Percentiles rank a stretch among this genome's conserved stretches.
Evolutionary conservation across 2,329 filamentous ascomycete species (phyloP).

Genomic region (Beauveria asiatica): DNA sequence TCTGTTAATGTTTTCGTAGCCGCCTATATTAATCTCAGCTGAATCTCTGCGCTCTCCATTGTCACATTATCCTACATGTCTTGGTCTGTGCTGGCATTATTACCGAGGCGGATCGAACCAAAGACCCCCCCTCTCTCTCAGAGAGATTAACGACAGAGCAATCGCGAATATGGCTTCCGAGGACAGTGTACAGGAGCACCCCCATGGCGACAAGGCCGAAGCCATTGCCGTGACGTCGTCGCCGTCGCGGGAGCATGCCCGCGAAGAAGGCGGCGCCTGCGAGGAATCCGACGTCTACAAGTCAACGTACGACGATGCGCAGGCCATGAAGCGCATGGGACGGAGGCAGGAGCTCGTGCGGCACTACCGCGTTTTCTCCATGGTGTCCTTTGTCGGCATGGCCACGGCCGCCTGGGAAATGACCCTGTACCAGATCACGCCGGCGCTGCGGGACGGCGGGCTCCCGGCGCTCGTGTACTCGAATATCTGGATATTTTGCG

Average conservation of each 20-base stretch:
- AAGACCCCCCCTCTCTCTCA: neutral
- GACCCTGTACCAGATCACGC: slow-evolving; percentile 8
- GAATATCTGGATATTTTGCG: slow-evolving; percentile 6
- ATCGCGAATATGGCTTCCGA: neutral
- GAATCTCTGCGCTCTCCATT: too few relatives aligned
- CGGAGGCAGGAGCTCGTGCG: slow-evolving; percentile 7
- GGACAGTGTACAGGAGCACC: neutral
- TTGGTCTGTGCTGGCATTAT: neutral
- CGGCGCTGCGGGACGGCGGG: slow-evolving; percentile 8
- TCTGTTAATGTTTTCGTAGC: neutral
- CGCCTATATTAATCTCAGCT: neutral
- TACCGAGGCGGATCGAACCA: neutral
- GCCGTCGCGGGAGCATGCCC: neutral
- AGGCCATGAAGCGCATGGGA: slow-evolving; percentile 8
- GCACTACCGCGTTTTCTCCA: slow-evolving; percentile 11
- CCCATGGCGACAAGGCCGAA: neutral
- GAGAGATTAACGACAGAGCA: neutral
- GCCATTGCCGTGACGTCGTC: neutral
- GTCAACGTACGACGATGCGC: slow-evolving; percentile 1
- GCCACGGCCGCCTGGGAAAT: slow-evolving; percentile 8
- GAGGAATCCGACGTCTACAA: neutral
- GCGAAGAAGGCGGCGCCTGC: neutral
- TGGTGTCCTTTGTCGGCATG: slow-evolving; percentile 10
- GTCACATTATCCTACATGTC: neutral
- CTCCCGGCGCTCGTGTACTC: slow-evolving; percentile 4